Base-by-base conservation (phyloP, 148 eudicot species). In the Rhododendron simsii region DNA sequence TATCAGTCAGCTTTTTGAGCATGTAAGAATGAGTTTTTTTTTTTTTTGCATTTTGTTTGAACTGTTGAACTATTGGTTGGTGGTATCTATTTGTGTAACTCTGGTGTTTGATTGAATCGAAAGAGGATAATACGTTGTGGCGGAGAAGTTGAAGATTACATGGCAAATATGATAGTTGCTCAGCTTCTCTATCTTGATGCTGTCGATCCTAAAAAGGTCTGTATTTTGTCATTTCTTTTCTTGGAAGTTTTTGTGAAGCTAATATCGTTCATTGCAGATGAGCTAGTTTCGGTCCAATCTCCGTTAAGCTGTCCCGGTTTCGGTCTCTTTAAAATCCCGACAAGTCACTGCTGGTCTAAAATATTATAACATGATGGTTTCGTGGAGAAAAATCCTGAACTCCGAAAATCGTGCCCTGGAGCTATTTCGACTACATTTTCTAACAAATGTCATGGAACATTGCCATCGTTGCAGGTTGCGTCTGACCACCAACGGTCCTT, bases 41-140 rank as follows among this genome's bases (percentile, higher is more conserved):
- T 21, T 61, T 28, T 7, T 67, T 48, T 2, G 23, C 44, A 65
- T 48, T 59, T 63, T 51, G 23, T 5, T 59, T 7, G 51, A 21
- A 67, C 55, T 33, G 76, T 28, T 26, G n/a, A 41, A 50, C 3
- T 11, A 16, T 16, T 71, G n/a, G 76, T 57, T 65, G 28, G 76
- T 81, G 39, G n/a, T 44, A 30, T 83, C 2, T 65, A 73, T 81
- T 76, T 23, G 11, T 39, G 7, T 63, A 3, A 44, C 20, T 41
- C 5, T 69, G 78, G 41, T 39, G 33, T 83, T 71, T 71, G 20
- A 71, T 71, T 71, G 39, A 33, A 33, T 35, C 14, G 5, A 67
- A 16, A 96, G 99, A 94, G 99, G 80, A 96, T 96, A 71, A 94
- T 96, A 67, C 96, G 99, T 8, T 96, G 99, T 90, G 96, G 99